A percentile compares a stretch with the other conserved stretches of the same genome.
These are phyloP conservation scores for Graphilbum sp. DNA, from an alignment of 2,329 filamentous ascomycete genomes.

Conservation along the genomic window DNA sequence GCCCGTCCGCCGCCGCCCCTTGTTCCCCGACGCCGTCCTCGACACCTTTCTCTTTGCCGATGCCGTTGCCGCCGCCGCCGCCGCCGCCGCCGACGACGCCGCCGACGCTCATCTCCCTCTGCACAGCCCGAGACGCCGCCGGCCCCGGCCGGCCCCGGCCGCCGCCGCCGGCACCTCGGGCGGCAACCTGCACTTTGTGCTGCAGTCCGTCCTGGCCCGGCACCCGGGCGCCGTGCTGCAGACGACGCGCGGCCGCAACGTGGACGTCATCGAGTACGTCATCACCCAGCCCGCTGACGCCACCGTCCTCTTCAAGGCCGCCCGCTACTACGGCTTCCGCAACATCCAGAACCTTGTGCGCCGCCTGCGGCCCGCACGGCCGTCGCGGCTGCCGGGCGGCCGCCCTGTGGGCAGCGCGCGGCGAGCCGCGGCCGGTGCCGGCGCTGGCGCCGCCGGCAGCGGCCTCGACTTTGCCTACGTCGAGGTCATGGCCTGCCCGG, in stretches of 20 bases:
- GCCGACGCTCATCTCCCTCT: no score
- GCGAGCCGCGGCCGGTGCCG: conserved; percentile 14
- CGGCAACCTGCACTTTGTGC: conserved; percentile 73
- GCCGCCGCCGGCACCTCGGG: conserved; percentile 63
- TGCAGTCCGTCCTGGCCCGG: conserved; percentile 54
- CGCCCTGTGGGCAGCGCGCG: conserved; percentile 40
- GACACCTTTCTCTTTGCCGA: conserved; percentile 62
- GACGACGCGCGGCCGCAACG: conserved; percentile 63
- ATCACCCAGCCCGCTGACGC: conserved; percentile 33
- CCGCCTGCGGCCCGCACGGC: conserved; percentile 65
- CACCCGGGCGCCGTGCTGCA: conserved; percentile 58
- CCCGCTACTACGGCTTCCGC: conserved; percentile 90
- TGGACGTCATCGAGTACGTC: conserved; percentile 76
- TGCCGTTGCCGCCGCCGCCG: conserved; percentile 12
- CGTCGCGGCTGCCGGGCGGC: conserved; percentile 66
- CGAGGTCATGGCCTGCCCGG: conserved; percentile 97
- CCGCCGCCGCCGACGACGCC: conserved; percentile 42
- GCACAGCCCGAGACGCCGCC: no score
- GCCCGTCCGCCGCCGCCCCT: no score
- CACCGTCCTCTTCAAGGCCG: conserved; percentile 57
- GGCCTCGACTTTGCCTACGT: conserved; percentile 71
- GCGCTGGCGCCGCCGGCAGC: conserved; percentile 21
- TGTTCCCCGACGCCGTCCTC: conserved; percentile 60
- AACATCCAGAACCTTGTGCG: conserved; percentile 97
- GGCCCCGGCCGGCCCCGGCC: conserved; percentile 21